Evolutionary conservation across 176 grass and related monocot genomes (phyloP).

Genomic region (Eragrostis curvula): DNA sequence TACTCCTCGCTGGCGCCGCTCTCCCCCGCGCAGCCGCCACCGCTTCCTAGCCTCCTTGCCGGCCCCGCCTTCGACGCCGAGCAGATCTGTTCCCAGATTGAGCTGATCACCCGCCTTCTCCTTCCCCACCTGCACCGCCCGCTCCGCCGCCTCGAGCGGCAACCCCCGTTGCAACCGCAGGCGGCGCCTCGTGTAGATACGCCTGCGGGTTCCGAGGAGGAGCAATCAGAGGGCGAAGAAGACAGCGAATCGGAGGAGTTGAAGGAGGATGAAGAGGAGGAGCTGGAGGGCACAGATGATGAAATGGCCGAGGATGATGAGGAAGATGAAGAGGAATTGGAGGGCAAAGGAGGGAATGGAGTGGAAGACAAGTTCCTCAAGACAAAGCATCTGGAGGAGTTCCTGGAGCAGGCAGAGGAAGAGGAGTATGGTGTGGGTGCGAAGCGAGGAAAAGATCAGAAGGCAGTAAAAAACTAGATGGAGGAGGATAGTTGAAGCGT

Average conservation of each 20-base stretch:
- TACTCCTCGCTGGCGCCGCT: constrained; percentile 59
- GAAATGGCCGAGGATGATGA: constrained; percentile 39
- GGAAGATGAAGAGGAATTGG: constrained; percentile 32
- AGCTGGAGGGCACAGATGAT: constrained; percentile 26
- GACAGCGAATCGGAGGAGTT: constrained; percentile 40
- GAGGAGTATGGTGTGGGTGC: constrained; percentile 59
- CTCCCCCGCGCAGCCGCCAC: too few species aligned
- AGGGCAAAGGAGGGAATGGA: constrained; percentile 5
- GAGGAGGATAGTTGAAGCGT: constrained; percentile 49
- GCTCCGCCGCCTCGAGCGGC: constrained; percentile 56
- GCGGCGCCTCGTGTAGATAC: not conserved
- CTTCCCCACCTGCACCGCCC: constrained; percentile 66
- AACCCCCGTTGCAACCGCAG: constrained; percentile 23
- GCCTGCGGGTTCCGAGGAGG: constrained; percentile 20
- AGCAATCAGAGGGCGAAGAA: constrained; percentile 37
- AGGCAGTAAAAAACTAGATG: constrained; percentile 32
- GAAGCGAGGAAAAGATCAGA: constrained; percentile 46
- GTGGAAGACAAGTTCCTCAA: constrained; percentile 90
- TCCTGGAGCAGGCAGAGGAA: constrained; percentile 63
- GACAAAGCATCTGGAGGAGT: constrained; percentile 68
- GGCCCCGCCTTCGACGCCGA: constrained; percentile 77
- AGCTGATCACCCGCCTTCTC: constrained; percentile 67
- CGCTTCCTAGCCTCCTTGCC: constrained; percentile 55
- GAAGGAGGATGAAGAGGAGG: constrained; percentile 38
- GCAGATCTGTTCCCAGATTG: constrained; percentile 91